A percentile compares a stretch with the other conserved stretches of the same genome.
Evolutionary conservation across 495 filamentous ascomycete genomes (phyloP).

Genomic region (Friedmanniomyces simplex): DNA sequence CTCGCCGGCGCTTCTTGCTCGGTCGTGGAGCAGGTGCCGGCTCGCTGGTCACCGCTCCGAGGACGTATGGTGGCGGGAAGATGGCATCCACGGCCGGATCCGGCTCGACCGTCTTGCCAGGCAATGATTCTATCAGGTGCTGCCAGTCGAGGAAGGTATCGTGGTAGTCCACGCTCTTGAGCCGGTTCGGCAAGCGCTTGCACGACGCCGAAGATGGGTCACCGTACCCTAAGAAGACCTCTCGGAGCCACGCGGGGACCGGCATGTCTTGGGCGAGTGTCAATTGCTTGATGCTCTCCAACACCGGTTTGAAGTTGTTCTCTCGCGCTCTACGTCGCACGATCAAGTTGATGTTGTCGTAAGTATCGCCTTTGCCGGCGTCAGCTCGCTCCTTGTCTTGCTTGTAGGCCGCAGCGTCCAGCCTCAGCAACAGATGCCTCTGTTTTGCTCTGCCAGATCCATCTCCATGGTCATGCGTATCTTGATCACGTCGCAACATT

Average conservation of each 20-base stretch:
- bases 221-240: constrained; percentile 93
- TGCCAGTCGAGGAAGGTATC: constrained; percentile 96
- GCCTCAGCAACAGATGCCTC: constrained; percentile 63
- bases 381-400: constrained; percentile 55
- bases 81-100: constrained; percentile 57
- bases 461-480: constrained; percentile 43
- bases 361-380: constrained; percentile 62
- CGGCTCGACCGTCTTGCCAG: constrained; percentile 72
- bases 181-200: constrained; percentile 65
- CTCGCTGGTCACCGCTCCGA: constrained; percentile 36
- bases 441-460: constrained; percentile 41
- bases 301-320: constrained; percentile 93
- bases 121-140: constrained; percentile 79
- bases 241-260: constrained; percentile 84
- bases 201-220: constrained; percentile 83
- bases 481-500: constrained; percentile 51
- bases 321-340: constrained; percentile 76
- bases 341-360: constrained; percentile 78
- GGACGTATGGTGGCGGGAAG: constrained; percentile 78
- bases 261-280: constrained; percentile 68
- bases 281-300: constrained; percentile 82
- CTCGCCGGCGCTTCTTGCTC: constrained; percentile 73
- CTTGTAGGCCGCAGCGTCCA: constrained; percentile 73
- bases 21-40: constrained; percentile 26
- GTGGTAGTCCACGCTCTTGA: constrained; percentile 71